Conservation (phyloP, 1,284 basidiomycete genomes). For the Heterobasidion parviporum region DNA sequence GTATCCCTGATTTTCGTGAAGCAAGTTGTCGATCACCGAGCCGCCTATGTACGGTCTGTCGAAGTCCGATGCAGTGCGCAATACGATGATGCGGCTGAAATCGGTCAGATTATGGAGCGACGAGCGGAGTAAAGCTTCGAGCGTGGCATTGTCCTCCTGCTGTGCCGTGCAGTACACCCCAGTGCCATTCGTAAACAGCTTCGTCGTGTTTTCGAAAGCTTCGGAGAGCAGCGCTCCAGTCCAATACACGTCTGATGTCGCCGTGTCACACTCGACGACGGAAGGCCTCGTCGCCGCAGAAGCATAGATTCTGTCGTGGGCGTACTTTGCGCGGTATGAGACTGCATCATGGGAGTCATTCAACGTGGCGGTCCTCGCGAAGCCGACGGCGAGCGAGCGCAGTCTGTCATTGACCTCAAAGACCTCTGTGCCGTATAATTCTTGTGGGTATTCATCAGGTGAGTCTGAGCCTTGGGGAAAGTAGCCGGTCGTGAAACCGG, state of each 20-base stretch:
- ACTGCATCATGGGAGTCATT: constrained; percentile 26
- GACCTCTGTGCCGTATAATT: constrained; percentile 41
- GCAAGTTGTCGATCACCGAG: constrained; percentile 16
- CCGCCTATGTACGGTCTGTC: constrained; percentile 28
- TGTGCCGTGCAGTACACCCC: constrained; percentile 35
- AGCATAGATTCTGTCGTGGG: not conserved
- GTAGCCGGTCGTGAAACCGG: constrained; percentile 35
- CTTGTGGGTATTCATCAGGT: constrained; percentile 23
- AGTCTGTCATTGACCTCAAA: constrained; percentile 41
- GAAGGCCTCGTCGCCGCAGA: constrained; percentile 24
- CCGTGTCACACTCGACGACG: constrained; percentile 27
- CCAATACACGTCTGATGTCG: constrained; percentile 36
- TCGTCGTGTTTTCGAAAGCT: constrained; percentile 33
- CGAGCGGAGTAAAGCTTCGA: constrained; percentile 34
- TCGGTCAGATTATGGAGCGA: constrained; percentile 30
- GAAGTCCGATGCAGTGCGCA: constrained; percentile 37
- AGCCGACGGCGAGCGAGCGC: constrained; percentile 25
- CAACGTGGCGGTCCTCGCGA: constrained; percentile 25
- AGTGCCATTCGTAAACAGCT: constrained; percentile 28
- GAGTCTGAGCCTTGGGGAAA: constrained; percentile 25
- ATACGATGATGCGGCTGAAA: constrained; percentile 35
- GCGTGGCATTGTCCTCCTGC: constrained; percentile 42
- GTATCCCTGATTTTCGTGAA: constrained; percentile 13
- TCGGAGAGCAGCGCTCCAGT: constrained; percentile 30
- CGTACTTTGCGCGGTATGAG: constrained; percentile 28